Evolutionary conservation across 2,329 filamentous ascomycete genomes (phyloP), one percentile per base, ranked within the genome.

Genomic region (Monosporascus sp.): DNA sequence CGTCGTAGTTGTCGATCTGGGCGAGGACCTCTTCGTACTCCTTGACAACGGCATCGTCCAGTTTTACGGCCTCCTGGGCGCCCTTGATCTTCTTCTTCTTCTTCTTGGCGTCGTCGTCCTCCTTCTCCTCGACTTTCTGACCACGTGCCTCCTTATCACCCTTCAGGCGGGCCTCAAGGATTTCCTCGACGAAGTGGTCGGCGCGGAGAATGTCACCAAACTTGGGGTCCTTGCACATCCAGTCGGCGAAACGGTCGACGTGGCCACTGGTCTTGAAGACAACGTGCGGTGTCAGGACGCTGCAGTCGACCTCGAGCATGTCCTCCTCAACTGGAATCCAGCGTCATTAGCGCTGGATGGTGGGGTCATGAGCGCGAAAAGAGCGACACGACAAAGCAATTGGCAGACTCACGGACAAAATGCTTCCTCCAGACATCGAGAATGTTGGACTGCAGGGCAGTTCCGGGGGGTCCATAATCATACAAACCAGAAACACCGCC

Each of bases 181-280:
- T 86, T 65, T 96, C 90, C 79, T 97, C 92, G 61, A 99, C 92
- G 65, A 97, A 83, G 77, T 99, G 94, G 69, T 99, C 94, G 54
- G 94, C 91, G 63, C 94, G 86, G 70, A 99, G 85, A 67, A 97
- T 96, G 72, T 99, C 94, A 69, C 94, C 94, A 65, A 88, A 96
- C 81, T 96, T 95, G 58, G 93, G 90, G 72, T 99, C 94, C 74
- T 96, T 96, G 85, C 90, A 96, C 92, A 97, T 97, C 90, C 89
- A 97, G 72, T 97, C 93, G 73, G 90, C 89, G 68, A 97, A 97
- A 74, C 96, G 96, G 73, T 97, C 93, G 60, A 97, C 94, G 75
- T 99, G 94, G 59, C 94, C 94, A 71, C 85, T 89, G 51, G 93
- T 96, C 81, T 97, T 96, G 67, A 99, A 83, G 38, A 99, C 90